phyloP scores from a whole-genome alignment of 306 rosid genomes.

The Abrus precatorius region DNA sequence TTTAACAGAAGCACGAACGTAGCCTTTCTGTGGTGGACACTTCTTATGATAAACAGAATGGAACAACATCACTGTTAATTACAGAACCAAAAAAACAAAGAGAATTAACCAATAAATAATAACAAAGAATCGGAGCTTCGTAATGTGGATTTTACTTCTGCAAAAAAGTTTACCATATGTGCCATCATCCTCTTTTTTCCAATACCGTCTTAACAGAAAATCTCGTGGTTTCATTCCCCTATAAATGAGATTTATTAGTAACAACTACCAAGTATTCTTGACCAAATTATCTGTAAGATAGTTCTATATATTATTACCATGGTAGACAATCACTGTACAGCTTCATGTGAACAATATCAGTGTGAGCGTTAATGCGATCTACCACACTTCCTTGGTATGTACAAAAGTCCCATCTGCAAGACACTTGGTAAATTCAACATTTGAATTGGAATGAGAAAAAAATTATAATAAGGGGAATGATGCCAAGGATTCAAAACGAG shows the following conservation, averaged over 20 bases:
- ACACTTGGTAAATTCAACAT: constrained; percentile 50
- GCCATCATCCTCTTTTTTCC: constrained; percentile 96
- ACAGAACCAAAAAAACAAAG: constrained; percentile 41
- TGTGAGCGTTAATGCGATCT: constrained; percentile 84
- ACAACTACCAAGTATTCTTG: not conserved
- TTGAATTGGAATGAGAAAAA: constrained; percentile 44
- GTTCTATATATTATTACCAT: constrained; percentile 52
- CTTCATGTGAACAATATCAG: constrained; percentile 77
- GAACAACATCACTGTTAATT: constrained; percentile 68
- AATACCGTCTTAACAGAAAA: constrained; percentile 73
- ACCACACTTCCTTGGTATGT: constrained; percentile 68
- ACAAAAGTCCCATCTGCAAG: constrained; percentile 93
- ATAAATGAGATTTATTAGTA: constrained; percentile 24
- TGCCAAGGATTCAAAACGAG: not conserved
- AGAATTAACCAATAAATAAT: constrained; percentile 30
- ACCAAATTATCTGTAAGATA: not conserved
- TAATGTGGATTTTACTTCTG: constrained; percentile 13
- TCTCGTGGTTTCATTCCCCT: constrained; percentile 92
- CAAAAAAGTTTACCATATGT: constrained; percentile 70
- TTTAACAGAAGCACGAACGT: constrained; percentile 88
- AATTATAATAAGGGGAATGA: not conserved
- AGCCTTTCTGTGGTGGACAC: constrained; percentile 73
- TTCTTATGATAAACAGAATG: constrained; percentile 79
- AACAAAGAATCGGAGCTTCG: constrained; percentile 11
- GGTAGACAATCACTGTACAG: constrained; percentile 81